phyloP scores from a whole-genome alignment of 495 filamentous ascomycete species.

The Polyplosphaeria fusca region DNA sequence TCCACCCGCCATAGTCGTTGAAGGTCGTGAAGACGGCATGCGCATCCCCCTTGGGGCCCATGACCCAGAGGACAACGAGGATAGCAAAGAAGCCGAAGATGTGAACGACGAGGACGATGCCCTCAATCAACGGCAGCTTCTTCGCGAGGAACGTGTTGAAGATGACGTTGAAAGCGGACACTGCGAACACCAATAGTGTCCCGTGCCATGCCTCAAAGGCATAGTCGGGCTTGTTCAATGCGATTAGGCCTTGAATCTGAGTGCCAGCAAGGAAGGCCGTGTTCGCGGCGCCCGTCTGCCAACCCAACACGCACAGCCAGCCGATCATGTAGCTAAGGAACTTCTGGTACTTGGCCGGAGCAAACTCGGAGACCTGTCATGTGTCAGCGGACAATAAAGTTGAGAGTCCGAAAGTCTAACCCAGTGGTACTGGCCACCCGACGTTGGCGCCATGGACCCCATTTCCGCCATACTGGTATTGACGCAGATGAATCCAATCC shows the following conservation, averaged over 20 bases:
- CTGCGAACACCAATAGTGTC: constrained; percentile 53
- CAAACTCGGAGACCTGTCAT: constrained; percentile 29
- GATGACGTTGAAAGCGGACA: constrained; percentile 48
- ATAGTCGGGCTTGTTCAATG: constrained; percentile 50
- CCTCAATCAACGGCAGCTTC: constrained; percentile 56
- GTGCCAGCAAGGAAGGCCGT: constrained; percentile 53
- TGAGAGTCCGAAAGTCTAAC: constrained; percentile 6
- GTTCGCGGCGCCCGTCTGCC: constrained; percentile 56
- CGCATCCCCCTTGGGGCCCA: constrained; percentile 48
- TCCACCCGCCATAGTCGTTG: constrained; percentile 54
- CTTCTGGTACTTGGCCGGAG: constrained; percentile 32
- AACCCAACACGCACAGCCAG: constrained; percentile 60
- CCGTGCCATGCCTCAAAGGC: constrained; percentile 56
- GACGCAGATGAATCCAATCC: constrained; percentile 11
- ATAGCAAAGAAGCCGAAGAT: constrained; percentile 60
- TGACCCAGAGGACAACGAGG: constrained; percentile 57
- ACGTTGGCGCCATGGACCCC: constrained; percentile 38
- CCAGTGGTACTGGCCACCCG: constrained; percentile 41
- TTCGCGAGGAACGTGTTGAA: constrained; percentile 57
- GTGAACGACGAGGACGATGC: constrained; percentile 57
- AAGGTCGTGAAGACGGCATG: constrained; percentile 53
- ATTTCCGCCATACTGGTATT: constrained; percentile 25
- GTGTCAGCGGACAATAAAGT: not conserved
- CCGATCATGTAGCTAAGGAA: constrained; percentile 40
- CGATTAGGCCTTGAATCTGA: constrained; percentile 58